Base-by-base conservation (phyloP, 805 yeast genomes). In the Spathaspora gorwiae region DNA sequence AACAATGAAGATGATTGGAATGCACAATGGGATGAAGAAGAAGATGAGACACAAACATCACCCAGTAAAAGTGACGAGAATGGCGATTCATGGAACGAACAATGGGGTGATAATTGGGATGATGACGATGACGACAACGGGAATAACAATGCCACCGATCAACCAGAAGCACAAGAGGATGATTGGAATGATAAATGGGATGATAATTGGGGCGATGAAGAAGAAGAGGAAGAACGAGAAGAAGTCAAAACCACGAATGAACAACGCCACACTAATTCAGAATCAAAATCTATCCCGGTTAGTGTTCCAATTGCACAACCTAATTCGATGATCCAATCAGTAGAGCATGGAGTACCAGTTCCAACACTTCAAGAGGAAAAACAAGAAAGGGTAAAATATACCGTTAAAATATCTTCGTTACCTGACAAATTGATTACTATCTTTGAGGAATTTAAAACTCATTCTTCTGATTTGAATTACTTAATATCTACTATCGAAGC, bases 401-500 rank as follows among this genome's bases (percentile, higher is more conserved):
- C 24, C 3, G 47, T 54, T 4, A 50, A 47, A 33, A 51, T 63
- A n/a, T 51, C 65, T 1, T 43, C 47, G n/a, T 37, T 66, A 6
- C 58, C 70, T 1, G 47, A 51, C 14, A 47, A 55, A 35, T 39
- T 67, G 9, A 44, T 59, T 1, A 47, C 49, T 2, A 47, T 64
- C 1, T 46, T 66, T 26, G 49, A 54, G n/a, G 62, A 55, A 9
- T 66, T 53, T 45, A 46, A 42, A 12, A 35, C 45, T 8, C 57
- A 56, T 15, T 53, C 66, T 1, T 47, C 52, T 3, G 53, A 50
- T 7, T 54, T 24, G 27, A 39, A 49, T 7, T 40, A 53, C 8
- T 50, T 70, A 14, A 39, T 66, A 7, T 57, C 61, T 3, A 48
- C 70, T 4, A 57, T 68, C 9, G 51, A 61, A 11, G 57, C 75